These are phyloP conservation scores for Polychytrium aggregatum DNA, from an alignment of 192 early-diverging fungal species.

Conservation along the genomic window DNA sequence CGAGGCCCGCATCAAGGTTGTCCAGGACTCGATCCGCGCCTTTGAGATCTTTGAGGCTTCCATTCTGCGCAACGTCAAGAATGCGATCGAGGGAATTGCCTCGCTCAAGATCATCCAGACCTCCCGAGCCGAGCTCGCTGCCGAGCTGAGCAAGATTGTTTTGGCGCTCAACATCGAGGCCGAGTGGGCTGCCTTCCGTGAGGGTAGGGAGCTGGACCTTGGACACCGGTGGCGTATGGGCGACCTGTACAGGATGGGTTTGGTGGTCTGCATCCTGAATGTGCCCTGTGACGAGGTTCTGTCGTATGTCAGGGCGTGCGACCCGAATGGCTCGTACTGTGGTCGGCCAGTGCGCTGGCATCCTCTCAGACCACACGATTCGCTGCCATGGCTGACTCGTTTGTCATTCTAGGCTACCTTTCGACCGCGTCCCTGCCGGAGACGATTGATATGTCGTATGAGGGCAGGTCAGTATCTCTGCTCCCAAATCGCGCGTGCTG, in stretches of 20 bases:
- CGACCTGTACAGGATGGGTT: not conserved
- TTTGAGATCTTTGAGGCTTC: conserved; percentile 8
- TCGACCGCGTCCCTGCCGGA: too few relatives aligned
- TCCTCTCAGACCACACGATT: too few relatives aligned
- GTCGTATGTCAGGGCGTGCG: conserved; percentile 4
- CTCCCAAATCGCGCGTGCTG: too few relatives aligned
- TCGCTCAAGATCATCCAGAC: conserved; percentile 1
- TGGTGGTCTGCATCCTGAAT: not conserved
- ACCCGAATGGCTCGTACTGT: too few relatives aligned
- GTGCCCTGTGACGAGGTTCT: not conserved
- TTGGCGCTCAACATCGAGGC: conserved; percentile 1
- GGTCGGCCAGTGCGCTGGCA: too few relatives aligned
- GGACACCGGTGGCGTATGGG: not conserved
- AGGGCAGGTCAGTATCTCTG: too few relatives aligned
- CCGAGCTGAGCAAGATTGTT: conserved; percentile 3
- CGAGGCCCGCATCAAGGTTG: not conserved
- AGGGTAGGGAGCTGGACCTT: not conserved
- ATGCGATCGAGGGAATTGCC: conserved; percentile 9
- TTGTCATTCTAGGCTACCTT: too few relatives aligned
- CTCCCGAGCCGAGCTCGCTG: not conserved
- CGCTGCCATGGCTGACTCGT: too few relatives aligned
- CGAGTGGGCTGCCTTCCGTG: conserved; percentile 9
- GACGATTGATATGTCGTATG: too few relatives aligned
- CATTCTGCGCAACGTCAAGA: conserved; percentile 5
- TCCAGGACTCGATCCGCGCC: not conserved